Percentiles rank a stretch among this genome's conserved stretches.
Evolutionary conservation across 2,329 filamentous ascomycete genomes (phyloP).

Genomic region (Magnaporthiopsis incrustans): DNA sequence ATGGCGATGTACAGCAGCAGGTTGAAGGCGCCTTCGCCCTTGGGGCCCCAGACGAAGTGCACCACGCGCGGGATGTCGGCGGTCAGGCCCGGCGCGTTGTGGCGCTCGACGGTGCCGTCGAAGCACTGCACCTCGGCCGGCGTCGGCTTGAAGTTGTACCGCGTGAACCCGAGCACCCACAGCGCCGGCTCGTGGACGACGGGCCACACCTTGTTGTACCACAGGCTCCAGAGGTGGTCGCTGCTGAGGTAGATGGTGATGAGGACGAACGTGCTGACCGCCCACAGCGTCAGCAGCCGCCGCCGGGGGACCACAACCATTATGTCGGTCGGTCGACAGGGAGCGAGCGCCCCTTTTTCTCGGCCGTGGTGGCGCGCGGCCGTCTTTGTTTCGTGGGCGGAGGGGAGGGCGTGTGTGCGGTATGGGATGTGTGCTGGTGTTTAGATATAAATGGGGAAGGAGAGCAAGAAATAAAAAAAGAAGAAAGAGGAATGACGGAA

Average conservation of each 20-base stretch:
- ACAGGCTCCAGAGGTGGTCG: background rate
- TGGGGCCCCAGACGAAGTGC: constrained; percentile 29
- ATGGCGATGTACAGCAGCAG: constrained; percentile 30
- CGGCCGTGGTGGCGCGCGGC: too few relatives aligned
- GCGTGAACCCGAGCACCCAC: constrained; percentile 1
- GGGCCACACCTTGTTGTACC: background rate
- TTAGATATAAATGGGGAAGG: too few relatives aligned
- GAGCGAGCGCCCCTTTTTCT: background rate
- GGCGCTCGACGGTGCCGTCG: constrained; percentile 2
- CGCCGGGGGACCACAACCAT: background rate
- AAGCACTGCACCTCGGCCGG: background rate
- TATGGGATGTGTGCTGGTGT: too few relatives aligned
- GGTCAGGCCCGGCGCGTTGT: background rate
- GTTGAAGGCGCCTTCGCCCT: constrained; percentile 24
- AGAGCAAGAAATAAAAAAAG: background rate
- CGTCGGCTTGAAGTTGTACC: constrained; percentile 5
- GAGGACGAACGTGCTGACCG: background rate
- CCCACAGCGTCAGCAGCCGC: background rate
- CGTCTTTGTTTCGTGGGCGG: background rate
- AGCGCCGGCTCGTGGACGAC: background rate
- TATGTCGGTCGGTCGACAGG: background rate
- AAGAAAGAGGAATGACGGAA: background rate
- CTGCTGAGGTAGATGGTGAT: background rate
- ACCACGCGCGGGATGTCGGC: constrained; percentile 27
- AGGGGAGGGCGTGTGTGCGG: too few relatives aligned